Percentiles rank a stretch among this genome's conserved stretches.
Evolutionary conservation across 805 yeast genomes (phyloP).

Genomic region (Wickerhamiella bombiphila): DNA sequence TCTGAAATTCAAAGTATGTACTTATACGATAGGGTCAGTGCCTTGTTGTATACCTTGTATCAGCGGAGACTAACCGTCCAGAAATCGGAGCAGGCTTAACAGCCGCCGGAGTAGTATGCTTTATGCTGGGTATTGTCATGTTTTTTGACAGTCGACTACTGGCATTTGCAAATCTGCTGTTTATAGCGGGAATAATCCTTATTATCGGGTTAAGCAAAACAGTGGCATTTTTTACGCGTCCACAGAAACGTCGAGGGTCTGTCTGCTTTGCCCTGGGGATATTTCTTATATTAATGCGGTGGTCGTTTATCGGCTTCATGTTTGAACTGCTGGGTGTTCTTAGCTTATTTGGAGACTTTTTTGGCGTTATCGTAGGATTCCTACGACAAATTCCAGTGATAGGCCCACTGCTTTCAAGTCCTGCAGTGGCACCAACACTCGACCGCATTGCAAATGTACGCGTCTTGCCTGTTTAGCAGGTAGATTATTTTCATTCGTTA

Average conservation of each 20-base stretch:
- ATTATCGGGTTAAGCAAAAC: slow-evolving; percentile 85
- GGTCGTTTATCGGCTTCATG: slow-evolving; percentile 72
- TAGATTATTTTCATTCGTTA: neutral
- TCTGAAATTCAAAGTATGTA: slow-evolving; percentile 26
- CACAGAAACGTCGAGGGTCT: slow-evolving; percentile 75
- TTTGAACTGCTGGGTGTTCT: slow-evolving; percentile 81
- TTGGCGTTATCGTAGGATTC: slow-evolving; percentile 76
- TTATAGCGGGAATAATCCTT: slow-evolving; percentile 66
- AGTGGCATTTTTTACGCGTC: slow-evolving; percentile 67
- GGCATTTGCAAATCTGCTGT: slow-evolving; percentile 76
- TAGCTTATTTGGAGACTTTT: slow-evolving; percentile 84
- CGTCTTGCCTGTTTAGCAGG: slow-evolving; percentile 47
- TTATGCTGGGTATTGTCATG: slow-evolving; percentile 67
- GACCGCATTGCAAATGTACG: slow-evolving; percentile 54
- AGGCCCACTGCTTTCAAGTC: slow-evolving; percentile 73
- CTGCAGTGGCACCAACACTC: slow-evolving; percentile 60
- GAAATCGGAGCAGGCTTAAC: slow-evolving; percentile 90
- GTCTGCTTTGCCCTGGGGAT: slow-evolving; percentile 67
- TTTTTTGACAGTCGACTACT: slow-evolving; percentile 79
- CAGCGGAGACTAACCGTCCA: slow-evolving; percentile 21
- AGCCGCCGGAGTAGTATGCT: slow-evolving; percentile 53
- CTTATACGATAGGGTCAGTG: neutral
- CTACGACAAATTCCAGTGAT: slow-evolving; percentile 75
- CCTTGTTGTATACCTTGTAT: neutral
- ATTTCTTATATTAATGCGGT: slow-evolving; percentile 52